These are phyloP conservation scores for Colletotrichum sublineola DNA, from an alignment of 2,329 filamentous ascomycete species.

Conservation along the genomic window DNA sequence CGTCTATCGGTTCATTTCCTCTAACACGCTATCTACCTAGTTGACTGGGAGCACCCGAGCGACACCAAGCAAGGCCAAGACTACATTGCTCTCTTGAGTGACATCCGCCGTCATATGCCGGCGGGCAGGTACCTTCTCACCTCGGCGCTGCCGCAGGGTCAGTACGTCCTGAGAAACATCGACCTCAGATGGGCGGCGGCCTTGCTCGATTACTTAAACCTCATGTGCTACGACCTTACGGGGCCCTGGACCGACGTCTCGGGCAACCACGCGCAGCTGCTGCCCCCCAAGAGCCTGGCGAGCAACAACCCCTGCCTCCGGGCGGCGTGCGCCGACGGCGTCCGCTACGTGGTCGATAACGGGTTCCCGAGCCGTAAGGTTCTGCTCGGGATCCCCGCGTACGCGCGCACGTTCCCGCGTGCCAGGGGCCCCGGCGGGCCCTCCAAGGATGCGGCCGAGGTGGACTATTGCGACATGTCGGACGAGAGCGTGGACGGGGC, in stretches of 20 bases:
- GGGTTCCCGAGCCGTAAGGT: constrained; percentile 71
- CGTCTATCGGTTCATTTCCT: background rate
- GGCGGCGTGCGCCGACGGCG: constrained; percentile 66
- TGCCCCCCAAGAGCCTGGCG: constrained; percentile 47
- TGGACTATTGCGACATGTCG: constrained; percentile 74
- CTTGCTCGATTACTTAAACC: constrained; percentile 72
- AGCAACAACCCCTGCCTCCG: constrained; percentile 48
- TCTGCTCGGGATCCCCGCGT: constrained; percentile 73
- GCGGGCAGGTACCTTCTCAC: constrained; percentile 69
- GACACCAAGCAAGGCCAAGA: constrained; percentile 66
- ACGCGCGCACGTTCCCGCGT: constrained; percentile 72
- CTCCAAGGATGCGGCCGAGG: constrained; percentile 63
- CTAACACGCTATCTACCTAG: constrained; percentile 55
- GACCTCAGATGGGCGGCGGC: constrained; percentile 64
- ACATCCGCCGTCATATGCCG: constrained; percentile 68
- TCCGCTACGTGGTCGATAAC: constrained; percentile 65
- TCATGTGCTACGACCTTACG: constrained; percentile 79
- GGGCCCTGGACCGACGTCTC: constrained; percentile 72
- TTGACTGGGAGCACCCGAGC: constrained; percentile 78
- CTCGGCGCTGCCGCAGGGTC: constrained; percentile 72
- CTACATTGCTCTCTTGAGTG: constrained; percentile 68
- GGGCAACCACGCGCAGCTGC: constrained; percentile 75
- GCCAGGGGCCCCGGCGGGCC: constrained; percentile 66
- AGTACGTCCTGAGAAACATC: constrained; percentile 73
- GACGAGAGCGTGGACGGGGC: constrained; percentile 59